Evolutionary conservation across 306 rosid genomes (phyloP).

Genomic region (Arachis hypogaea): DNA sequence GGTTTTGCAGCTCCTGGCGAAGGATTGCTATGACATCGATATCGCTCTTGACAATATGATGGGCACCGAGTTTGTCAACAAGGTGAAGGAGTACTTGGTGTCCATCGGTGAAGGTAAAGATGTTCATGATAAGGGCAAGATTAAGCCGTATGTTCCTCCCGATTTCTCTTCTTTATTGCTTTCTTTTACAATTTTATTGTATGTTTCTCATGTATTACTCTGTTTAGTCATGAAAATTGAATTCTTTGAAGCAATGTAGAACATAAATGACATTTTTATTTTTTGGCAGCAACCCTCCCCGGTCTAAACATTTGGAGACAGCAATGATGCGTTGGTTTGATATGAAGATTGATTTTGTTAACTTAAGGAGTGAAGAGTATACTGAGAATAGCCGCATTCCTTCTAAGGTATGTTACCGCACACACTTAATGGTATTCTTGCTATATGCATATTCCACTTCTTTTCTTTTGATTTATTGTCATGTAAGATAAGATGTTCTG

Average conservation of each 20-base stretch:
- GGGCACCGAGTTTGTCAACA: conserved; percentile 84
- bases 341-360: conserved; percentile 91
- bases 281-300: conserved; percentile 88
- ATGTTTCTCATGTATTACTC: background rate
- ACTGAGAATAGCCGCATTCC: conserved; percentile 93
- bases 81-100: conserved; percentile 72
- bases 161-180: background rate
- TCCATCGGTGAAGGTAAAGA: conserved; percentile 63
- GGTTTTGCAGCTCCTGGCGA: conserved; percentile 76
- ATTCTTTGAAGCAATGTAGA: background rate
- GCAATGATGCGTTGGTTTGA: conserved; percentile 89
- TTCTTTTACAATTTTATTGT: too few species aligned
- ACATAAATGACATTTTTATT: background rate
- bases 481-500: background rate
- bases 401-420: conserved; percentile 50
- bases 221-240: background rate
- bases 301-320: conserved; percentile 95
- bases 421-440: background rate
- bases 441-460: background rate
- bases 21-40: conserved; percentile 88
- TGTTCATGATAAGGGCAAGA: conserved; percentile 80
- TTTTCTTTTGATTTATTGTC: conserved; percentile 1
- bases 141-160: conserved; percentile 56
- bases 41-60: conserved; percentile 88
- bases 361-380: conserved; percentile 86